A percentile compares a stretch with the other conserved stretches of the same genome.
Evolutionary conservation across 2,329 filamentous ascomycete genomes (phyloP).

Genomic region (Exophiala viscosa): DNA sequence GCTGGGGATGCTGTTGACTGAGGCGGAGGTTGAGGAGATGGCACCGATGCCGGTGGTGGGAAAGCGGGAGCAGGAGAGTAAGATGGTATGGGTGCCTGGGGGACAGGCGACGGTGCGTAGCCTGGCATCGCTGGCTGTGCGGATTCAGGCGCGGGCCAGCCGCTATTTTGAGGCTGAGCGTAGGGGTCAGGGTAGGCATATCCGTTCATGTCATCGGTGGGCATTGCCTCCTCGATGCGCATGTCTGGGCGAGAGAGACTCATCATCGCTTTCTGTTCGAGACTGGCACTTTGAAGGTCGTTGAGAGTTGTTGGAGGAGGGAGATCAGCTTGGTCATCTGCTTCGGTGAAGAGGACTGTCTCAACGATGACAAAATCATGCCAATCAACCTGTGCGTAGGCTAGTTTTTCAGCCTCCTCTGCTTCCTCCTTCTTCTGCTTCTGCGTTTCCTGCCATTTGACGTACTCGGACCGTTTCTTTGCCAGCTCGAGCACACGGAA

Average conservation of each 20-base stretch:
- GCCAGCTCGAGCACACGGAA: slow-evolving; percentile 76
- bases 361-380: slow-evolving; percentile 95
- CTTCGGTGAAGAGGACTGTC: slow-evolving; percentile 86
- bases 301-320: slow-evolving; percentile 85
- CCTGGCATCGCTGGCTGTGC: slow-evolving; percentile 30
- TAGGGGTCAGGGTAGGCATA: slow-evolving; percentile 51
- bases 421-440: slow-evolving; percentile 86
- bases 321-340: slow-evolving; percentile 79
- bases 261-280: slow-evolving; percentile 91
- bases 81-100: background rate
- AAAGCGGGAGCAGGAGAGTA: slow-evolving; percentile 34
- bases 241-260: slow-evolving; percentile 72
- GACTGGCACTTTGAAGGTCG: slow-evolving; percentile 87
- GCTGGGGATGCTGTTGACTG: slow-evolving; percentile 61
- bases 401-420: slow-evolving; percentile 72
- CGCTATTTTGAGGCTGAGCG: slow-evolving; percentile 38
- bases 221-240: slow-evolving; percentile 93
- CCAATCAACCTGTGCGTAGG: slow-evolving; percentile 90
- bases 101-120: slow-evolving; percentile 31
- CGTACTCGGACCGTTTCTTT: slow-evolving; percentile 81
- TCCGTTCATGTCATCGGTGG: slow-evolving; percentile 61
- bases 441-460: slow-evolving; percentile 77
- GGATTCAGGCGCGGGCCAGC: slow-evolving; percentile 33
- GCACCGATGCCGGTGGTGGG: slow-evolving; percentile 45
- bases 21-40: slow-evolving; percentile 68